Percentiles rank a stretch among this genome's conserved stretches.
Conservation (phyloP, 495 filamentous ascomycete genomes). For the Physcia stellaris region DNA sequence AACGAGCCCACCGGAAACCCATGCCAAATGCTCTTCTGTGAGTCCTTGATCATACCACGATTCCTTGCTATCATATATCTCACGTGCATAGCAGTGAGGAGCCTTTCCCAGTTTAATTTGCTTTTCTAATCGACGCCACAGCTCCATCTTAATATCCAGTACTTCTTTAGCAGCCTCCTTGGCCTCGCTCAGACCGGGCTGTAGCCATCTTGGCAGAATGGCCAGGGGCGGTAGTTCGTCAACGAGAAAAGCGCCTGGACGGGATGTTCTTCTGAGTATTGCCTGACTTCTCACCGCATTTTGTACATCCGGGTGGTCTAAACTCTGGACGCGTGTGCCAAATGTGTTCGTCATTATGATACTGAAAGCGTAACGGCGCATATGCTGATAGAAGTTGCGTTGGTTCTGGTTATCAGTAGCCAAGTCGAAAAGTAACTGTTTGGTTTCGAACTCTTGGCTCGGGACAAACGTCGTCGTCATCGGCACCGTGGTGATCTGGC, state of each 20-base stretch:
- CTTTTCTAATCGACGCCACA: neutral
- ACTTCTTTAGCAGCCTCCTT: neutral
- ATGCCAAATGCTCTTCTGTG: neutral
- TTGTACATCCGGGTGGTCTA: conserved; percentile 8
- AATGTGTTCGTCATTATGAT: conserved; percentile 21
- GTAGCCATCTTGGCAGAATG: conserved; percentile 14
- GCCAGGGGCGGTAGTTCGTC: conserved; percentile 15
- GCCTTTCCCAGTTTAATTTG: neutral
- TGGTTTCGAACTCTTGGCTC: conserved; percentile 32
- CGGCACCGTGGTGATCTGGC: conserved; percentile 15
- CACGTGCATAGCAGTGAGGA: conserved; percentile 12
- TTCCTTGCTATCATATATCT: conserved; percentile 12
- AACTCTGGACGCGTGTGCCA: conserved; percentile 16
- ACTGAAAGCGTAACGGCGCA: conserved; percentile 18
- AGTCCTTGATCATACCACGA: conserved; percentile 4
- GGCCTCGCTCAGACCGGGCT: conserved; percentile 10
- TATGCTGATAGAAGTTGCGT: conserved; percentile 16
- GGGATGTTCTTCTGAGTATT: conserved; percentile 9
- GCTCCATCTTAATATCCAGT: neutral
- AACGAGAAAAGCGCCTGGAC: conserved; percentile 15
- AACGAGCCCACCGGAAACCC: conserved; percentile 6
- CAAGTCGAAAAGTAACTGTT: conserved; percentile 37
- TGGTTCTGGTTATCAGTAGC: conserved; percentile 17
- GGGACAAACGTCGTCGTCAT: conserved; percentile 21
- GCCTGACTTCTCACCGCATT: conserved; percentile 7